Evolutionary conservation across 2,329 filamentous ascomycete genomes (phyloP).

Genomic region (Biscogniauxia marginata): DNA sequence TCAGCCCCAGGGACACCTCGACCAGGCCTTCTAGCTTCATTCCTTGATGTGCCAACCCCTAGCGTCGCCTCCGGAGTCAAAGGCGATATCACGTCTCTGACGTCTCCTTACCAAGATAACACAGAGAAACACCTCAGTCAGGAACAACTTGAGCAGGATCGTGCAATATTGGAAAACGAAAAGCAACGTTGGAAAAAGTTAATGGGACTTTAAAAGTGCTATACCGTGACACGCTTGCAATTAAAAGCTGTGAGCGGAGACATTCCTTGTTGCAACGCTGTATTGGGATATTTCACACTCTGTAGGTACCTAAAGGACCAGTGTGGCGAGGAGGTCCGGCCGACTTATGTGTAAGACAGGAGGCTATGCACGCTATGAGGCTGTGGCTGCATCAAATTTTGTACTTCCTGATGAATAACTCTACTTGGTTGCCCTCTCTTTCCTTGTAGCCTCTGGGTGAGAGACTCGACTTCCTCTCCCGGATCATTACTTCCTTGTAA

Average conservation of each 20-base stretch:
- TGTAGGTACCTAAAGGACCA: not conserved
- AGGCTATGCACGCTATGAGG: not conserved
- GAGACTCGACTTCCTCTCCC: not conserved
- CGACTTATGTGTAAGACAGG: not conserved
- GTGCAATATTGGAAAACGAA: conserved; percentile 9
- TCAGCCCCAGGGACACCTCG: not conserved
- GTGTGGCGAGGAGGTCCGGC: not conserved
- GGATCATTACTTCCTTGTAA: not conserved
- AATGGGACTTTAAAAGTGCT: conserved; percentile 9
- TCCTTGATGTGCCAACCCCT: too few species aligned
- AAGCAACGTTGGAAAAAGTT: conserved; percentile 11
- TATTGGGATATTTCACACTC: not conserved
- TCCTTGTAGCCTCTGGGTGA: not conserved
- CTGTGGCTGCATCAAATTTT: not conserved
- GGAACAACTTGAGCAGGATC: conserved; percentile 3
- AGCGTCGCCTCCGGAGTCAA: too few species aligned
- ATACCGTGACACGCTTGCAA: not conserved
- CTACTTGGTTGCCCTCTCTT: not conserved
- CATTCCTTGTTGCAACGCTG: not conserved
- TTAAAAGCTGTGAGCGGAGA: not conserved
- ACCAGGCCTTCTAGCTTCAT: too few species aligned
- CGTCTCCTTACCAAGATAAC: not conserved
- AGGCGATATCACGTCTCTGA: too few species aligned
- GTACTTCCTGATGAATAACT: not conserved
- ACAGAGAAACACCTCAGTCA: not conserved